These are phyloP conservation scores for Mortierella sp. DNA, from an alignment of 371 early-diverging fungal species.

Conservation along the genomic window DNA sequence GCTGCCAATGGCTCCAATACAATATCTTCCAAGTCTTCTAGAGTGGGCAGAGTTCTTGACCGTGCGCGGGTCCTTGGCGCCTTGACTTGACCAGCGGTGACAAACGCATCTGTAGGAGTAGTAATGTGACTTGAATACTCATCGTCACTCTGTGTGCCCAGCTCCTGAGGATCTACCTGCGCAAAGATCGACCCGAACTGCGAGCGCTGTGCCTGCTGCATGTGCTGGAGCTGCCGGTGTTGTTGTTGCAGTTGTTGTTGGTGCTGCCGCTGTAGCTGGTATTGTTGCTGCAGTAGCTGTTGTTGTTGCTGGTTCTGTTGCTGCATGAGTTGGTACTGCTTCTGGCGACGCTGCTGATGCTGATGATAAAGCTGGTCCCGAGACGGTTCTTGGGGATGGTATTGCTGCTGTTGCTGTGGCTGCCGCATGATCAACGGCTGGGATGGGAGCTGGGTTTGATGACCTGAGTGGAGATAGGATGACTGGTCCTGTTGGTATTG, in stretches of 20 bases:
- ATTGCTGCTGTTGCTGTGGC: background rate
- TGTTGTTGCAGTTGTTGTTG: background rate
- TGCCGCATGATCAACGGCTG: background rate
- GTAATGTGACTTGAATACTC: background rate
- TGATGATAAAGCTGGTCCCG: background rate
- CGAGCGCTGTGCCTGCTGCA: background rate
- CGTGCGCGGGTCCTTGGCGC: background rate
- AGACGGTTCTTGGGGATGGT: background rate
- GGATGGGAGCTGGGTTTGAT: background rate
- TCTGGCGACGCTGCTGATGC: background rate
- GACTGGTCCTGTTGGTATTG: background rate
- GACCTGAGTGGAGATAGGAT: background rate
- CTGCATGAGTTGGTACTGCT: background rate
- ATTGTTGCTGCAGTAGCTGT: background rate
- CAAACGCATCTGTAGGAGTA: no score
- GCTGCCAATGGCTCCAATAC: background rate
- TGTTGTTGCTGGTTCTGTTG: background rate
- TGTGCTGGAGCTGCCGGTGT: conserved; percentile 8
- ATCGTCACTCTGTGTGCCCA: conserved; percentile 14
- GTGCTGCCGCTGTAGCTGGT: background rate
- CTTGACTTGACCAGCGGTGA: background rate
- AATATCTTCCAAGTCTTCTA: background rate
- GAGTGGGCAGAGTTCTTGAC: background rate
- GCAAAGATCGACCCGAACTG: background rate
- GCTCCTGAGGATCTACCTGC: background rate